Evolutionary conservation across 768 basidiomycete species (phyloP).

Genomic region (Calocybe cyanea): DNA sequence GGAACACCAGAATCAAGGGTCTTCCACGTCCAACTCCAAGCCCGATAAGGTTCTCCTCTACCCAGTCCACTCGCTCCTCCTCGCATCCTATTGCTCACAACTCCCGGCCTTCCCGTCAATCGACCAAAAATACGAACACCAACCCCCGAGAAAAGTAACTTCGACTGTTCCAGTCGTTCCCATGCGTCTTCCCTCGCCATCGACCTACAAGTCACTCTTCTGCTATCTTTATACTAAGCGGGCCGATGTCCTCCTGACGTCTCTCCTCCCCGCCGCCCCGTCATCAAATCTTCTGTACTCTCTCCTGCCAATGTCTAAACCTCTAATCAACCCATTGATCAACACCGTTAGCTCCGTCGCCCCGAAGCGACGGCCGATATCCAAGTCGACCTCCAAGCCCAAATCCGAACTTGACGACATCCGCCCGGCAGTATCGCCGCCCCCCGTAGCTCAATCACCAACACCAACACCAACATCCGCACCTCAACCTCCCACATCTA

Average conservation of each 20-base stretch:
- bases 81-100: conserved; percentile 65
- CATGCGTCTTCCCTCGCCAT: conserved; percentile 59
- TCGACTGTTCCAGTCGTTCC: conserved; percentile 54
- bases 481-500: no score
- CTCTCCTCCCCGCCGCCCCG: conserved; percentile 41
- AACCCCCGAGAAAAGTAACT: conserved; percentile 5
- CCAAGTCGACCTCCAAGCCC: no score
- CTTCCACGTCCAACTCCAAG: conserved; percentile 1
- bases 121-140: not conserved
- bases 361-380: no score
- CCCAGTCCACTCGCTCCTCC: conserved; percentile 66
- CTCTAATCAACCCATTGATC: no score
- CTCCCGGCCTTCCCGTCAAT: conserved; percentile 52
- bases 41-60: conserved; percentile 43
- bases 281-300: conserved; percentile 24
- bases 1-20: conserved; percentile 8
- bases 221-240: conserved; percentile 67
- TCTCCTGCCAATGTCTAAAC: not conserved
- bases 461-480: no score
- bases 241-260: conserved; percentile 42
- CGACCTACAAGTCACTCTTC: conserved; percentile 55
- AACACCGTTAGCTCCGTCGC: no score
- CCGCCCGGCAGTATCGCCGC: no score
- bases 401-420: no score
- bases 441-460: no score